Evolutionary conservation across 208 protist species (phyloP), one percentile per base, ranked within the genome.

Genomic region (Leishmania turanica): DNA sequence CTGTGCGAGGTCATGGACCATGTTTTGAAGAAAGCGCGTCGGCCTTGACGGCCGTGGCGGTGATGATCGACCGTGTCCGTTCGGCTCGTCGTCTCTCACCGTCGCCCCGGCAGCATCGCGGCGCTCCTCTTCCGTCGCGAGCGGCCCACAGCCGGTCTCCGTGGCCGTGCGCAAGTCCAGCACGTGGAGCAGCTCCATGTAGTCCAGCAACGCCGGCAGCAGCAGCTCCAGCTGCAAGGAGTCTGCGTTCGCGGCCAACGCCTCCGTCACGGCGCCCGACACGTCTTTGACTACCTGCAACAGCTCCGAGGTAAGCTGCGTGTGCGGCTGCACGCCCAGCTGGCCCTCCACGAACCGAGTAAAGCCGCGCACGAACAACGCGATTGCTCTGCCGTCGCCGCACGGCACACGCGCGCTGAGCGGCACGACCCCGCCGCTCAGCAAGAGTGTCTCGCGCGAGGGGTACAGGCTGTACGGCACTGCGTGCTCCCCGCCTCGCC

Each of bases 361-460:
- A 69, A 93, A 94, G 49, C 77, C 24, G 47, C 84, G 75, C 3
- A 97, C 68, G 47, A 97, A 88, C 17, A 68, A 15, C 0, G 84
- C 78, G 0, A 96, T 45, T 19, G 76, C 76, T 9, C 66, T 72
- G 5, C 94, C 94, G 66, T 93, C 88, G 15, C 84, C 88, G 72
- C 83, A 88, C 6, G 89, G 89, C 34, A 79, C 60, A 15, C 92
- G 92, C 65, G 94, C 85, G 72, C 93, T 97, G n/a, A 96, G 84
- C 0, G 94, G 94, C 31, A 97, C 89, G 3, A 95, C 89, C 17
- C 94, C 94, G 42, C 91, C 93, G 8, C 92, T 95, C 79, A 97
- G 40, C 49, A 97, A 80, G 9, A 97, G 82, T 65, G 87, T 96
- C 64, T 96, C 94, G 0, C 94, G 89, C 24, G 94, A 93, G 7